Conservation (phyloP, 106 monocot species). For the Amphibolis antarctica region DNA sequence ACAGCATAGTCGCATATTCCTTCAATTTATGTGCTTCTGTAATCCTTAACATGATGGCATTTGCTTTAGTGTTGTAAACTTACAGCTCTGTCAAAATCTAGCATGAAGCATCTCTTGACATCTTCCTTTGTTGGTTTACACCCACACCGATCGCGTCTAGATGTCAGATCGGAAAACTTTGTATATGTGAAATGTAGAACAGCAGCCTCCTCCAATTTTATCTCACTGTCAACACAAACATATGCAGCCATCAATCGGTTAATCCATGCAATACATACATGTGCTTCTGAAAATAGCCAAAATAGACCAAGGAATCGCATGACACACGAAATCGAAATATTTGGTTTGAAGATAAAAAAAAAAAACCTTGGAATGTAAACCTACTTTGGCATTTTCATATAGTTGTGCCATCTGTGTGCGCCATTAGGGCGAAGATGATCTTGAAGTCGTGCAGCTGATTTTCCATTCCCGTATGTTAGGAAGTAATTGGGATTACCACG, state of each 20-base stretch:
- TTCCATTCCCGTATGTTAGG: conserved; percentile 98
- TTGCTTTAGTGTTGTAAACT: no score
- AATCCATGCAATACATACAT: no score
- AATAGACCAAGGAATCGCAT: no score
- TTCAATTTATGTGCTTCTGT: not conserved
- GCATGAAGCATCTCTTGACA: conserved; percentile 98
- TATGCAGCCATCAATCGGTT: not conserved
- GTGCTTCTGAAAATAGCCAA: no score
- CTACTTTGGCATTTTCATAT: conserved; percentile 90
- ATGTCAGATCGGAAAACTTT: conserved; percentile 95
- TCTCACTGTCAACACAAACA: conserved; percentile 39
- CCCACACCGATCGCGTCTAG: conserved; percentile 93
- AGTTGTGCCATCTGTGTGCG: conserved; percentile 98
- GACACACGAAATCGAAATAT: no score
- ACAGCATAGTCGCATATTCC: not conserved
- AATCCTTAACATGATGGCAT: not conserved
- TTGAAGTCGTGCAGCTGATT: conserved; percentile 90
- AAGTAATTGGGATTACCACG: conserved; percentile 98
- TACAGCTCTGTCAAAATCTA: conserved; percentile 94
- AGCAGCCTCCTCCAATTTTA: conserved; percentile 94
- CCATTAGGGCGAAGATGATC: conserved; percentile 96
- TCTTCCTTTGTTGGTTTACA: conserved; percentile 98
- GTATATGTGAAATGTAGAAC: conserved; percentile 94
- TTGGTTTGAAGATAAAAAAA: not conserved
- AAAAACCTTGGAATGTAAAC: not conserved